Evolutionary conservation across 768 basidiomycete species (phyloP).

Genomic region (Pleurotus salmoneostramineus): DNA sequence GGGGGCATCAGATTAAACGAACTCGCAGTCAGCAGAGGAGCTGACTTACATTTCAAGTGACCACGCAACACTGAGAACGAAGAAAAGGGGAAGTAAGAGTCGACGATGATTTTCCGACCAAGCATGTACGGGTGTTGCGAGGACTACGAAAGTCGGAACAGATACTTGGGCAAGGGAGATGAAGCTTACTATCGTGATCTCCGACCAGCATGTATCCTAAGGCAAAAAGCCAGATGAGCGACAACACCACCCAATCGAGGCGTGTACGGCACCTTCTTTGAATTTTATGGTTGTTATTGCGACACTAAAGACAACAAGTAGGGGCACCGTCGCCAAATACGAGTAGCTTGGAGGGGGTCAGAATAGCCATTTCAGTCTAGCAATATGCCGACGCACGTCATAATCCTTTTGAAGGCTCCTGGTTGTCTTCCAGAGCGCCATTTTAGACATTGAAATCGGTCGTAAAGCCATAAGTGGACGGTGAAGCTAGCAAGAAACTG

Average conservation of each 20-base stretch:
- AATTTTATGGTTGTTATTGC: slow-evolving; percentile 66
- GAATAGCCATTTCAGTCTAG: too few relatives aligned
- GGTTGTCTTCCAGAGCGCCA: slow-evolving; percentile 77
- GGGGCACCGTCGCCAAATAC: slow-evolving; percentile 67
- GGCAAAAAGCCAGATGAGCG: too few relatives aligned
- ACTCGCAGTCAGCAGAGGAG: background rate
- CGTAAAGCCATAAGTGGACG: slow-evolving; percentile 78
- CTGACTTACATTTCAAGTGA: slow-evolving; percentile 66
- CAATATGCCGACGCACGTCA: slow-evolving; percentile 51
- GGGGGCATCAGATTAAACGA: slow-evolving; percentile 4
- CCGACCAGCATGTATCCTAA: slow-evolving; percentile 36
- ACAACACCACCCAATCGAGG: too few relatives aligned
- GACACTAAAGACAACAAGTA: slow-evolving; percentile 62
- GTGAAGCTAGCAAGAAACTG: slow-evolving; percentile 64
- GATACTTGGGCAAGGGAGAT: background rate
- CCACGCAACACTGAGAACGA: slow-evolving; percentile 73
- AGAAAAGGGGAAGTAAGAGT: slow-evolving; percentile 67
- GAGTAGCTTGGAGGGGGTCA: slow-evolving; percentile 49
- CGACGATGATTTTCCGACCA: slow-evolving; percentile 43
- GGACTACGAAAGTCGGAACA: slow-evolving; percentile 30
- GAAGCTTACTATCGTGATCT: slow-evolving; percentile 27
- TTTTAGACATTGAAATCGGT: slow-evolving; percentile 68
- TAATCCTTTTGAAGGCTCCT: slow-evolving; percentile 83
- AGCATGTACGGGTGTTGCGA: slow-evolving; percentile 49
- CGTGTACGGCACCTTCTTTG: slow-evolving; percentile 49